phyloP scores from a whole-genome alignment of 306 rosid species.

The Dryas drummondii region DNA sequence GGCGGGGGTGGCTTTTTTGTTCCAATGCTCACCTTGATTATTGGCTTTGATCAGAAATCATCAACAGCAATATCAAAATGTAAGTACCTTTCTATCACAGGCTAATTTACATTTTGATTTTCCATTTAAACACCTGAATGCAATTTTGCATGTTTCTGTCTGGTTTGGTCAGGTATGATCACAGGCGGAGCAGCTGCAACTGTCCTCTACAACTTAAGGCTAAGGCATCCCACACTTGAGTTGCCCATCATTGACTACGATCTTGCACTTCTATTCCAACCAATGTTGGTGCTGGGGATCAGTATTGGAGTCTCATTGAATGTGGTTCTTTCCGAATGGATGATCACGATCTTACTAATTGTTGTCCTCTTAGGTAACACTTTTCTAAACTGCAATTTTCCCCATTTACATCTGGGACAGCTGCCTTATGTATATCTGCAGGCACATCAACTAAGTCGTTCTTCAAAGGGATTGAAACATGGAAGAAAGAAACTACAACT shows the following conservation, averaged over 20 bases:
- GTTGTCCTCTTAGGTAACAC: conserved; percentile 54
- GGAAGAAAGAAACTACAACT: conserved; percentile 69
- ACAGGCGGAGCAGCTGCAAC: conserved; percentile 64
- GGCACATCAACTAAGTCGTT: conserved; percentile 65
- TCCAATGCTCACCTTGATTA: conserved; percentile 66
- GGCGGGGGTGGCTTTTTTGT: conserved; percentile 88
- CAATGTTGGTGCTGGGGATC: conserved; percentile 76
- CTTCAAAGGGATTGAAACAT: conserved; percentile 57
- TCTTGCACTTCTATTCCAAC: conserved; percentile 64
- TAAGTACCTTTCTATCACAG: conserved; percentile 13
- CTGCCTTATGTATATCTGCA: conserved; percentile 13
- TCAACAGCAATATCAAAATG: conserved; percentile 71
- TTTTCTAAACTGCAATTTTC: neutral
- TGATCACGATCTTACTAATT: conserved; percentile 66
- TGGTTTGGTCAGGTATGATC: conserved; percentile 54
- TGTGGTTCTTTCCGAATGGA: conserved; percentile 69
- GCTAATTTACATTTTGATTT: too few species aligned
- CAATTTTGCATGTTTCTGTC: neutral
- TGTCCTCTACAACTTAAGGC: conserved; percentile 61
- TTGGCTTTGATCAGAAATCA: conserved; percentile 74
- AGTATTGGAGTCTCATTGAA: conserved; percentile 72
- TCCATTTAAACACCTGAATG: neutral
- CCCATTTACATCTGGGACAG: neutral
- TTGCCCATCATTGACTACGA: conserved; percentile 71
- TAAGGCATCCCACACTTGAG: conserved; percentile 59